These are phyloP conservation scores for Gossypium ekmanianum DNA, from an alignment of 345 rosid species.

Conservation along the genomic window DNA sequence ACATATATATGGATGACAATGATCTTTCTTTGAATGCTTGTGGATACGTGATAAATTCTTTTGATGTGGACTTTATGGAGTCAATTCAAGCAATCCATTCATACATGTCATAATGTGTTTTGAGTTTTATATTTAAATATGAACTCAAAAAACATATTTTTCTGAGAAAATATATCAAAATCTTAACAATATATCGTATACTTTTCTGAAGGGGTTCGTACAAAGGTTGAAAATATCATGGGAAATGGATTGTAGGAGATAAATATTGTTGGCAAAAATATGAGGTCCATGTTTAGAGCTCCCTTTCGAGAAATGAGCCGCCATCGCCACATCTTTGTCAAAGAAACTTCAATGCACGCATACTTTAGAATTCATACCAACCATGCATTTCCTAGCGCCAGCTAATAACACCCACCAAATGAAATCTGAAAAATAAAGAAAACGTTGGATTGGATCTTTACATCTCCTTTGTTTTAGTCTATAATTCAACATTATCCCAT, in stretches of 20 bases:
- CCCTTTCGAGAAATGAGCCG: not conserved
- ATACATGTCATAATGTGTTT: no score
- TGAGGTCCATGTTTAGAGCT: slow-evolving; percentile 9
- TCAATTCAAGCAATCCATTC: no score
- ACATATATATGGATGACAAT: not conserved
- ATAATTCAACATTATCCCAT: not conserved
- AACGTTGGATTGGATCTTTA: no score
- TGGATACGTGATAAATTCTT: no score
- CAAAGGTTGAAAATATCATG: no score
- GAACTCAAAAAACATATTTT: no score
- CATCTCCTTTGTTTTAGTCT: not conserved
- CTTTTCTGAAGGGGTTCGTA: no score
- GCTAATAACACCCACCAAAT: not conserved
- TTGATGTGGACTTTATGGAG: not conserved
- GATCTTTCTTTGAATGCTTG: not conserved
- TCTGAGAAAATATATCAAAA: no score
- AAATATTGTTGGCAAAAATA: not conserved
- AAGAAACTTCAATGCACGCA: not conserved
- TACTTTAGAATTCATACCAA: not conserved
- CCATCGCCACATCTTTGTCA: slow-evolving; percentile 15
- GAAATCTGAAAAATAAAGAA: no score
- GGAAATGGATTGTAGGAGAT: no score
- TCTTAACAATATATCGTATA: no score
- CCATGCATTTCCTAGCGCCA: slow-evolving; percentile 16
- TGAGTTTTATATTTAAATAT: no score